Evolutionary conservation across 73 alveolate genomes (phyloP), one percentile per base, ranked within the genome.

Genomic region (Uronychia binucleata): DNA sequence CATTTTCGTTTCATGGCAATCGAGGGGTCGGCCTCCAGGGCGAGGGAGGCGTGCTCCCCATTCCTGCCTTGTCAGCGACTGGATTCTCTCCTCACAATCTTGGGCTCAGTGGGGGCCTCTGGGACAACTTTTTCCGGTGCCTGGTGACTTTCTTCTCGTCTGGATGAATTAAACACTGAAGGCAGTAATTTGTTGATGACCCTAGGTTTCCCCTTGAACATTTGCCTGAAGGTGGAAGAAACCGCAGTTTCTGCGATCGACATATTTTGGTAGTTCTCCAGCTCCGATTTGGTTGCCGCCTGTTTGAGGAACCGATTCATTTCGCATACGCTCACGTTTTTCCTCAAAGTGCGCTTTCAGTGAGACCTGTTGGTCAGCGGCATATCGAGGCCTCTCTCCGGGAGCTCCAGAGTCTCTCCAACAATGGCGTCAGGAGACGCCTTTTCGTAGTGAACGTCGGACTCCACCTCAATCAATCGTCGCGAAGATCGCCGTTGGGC

Each of bases 401-500:
- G 67, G 67, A 46, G 67, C n/a, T 46, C 67, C n/a, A 46, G 67
- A 19, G 67, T 46, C 67, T 46, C 67, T 46, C 67, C 67, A 46
- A 19, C 67, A 46, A 46, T 46, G 5, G 5, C 5, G n/a, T 46
- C 67, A 46, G 67, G 67, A 11, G 67, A 46, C 5, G 19, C 67
- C 19, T 46, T 46, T 46, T 46, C 67, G 67, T 46, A 46, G 19
- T 46, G 5, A 46, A 46, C 67, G 67, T 11, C 19, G 5, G 67
- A 46, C 67, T 46, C 67, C 67, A 46, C 67, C n/a, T 46, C 67
- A 11, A 46, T 46, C 67, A 46, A 46, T 11, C 67, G 67, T 46
- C 67, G 5, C n/a, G 67, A 46, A 46, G 67, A 46, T 46, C 67
- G 67, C 67, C 67, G 67, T 46, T 46, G 67, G 67, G n/a, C 67